phyloP scores from a whole-genome alignment of 345 rosid species.

The Arabidopsis suecica region DNA sequence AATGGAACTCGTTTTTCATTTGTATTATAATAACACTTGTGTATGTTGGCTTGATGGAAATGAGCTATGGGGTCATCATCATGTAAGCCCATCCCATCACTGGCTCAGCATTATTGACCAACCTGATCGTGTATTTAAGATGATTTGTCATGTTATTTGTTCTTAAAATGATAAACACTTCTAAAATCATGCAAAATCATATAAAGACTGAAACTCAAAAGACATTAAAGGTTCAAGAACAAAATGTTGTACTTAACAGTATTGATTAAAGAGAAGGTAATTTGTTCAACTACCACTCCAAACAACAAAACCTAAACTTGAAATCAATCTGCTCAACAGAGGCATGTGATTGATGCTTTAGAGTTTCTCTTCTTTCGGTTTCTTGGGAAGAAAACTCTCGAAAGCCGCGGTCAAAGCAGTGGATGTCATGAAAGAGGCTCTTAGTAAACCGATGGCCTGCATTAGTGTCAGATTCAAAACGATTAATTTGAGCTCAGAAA shows the following conservation, averaged over 20 bases:
- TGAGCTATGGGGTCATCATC: slow-evolving; percentile 4
- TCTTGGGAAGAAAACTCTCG: neutral
- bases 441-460: no score
- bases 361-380: slow-evolving; percentile 23
- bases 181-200: neutral
- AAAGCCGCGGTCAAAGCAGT: neutral
- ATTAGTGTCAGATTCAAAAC: neutral
- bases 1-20: slow-evolving; percentile 6
- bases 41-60: slow-evolving; percentile 11
- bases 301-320: neutral
- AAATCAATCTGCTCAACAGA: neutral
- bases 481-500: neutral
- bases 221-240: neutral
- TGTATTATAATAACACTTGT: slow-evolving; percentile 20
- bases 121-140: neutral
- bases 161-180: neutral
- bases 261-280: neutral
- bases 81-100: slow-evolving; percentile 15
- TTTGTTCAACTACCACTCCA: neutral
- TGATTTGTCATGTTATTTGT: neutral
- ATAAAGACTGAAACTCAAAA: neutral
- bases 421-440: neutral
- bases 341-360: slow-evolving; percentile 1
- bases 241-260: neutral
- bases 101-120: slow-evolving; percentile 1